Percentiles rank a stretch among this genome's conserved stretches.
Evolutionary conservation across 208 protist species (phyloP).

Genomic region (Crithidia mellificae): DNA sequence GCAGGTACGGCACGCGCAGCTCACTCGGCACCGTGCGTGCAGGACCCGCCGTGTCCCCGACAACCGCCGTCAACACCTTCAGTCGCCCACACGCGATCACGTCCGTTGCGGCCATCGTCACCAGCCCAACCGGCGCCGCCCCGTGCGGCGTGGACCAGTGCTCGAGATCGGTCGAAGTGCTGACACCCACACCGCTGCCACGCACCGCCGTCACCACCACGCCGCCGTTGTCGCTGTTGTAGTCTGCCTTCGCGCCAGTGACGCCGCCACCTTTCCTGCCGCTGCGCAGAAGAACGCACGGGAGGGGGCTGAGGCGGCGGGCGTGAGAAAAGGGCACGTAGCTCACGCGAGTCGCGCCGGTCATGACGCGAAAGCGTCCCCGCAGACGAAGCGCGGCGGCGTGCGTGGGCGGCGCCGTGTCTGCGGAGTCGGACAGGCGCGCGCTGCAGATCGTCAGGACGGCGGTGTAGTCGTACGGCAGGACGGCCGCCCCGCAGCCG

Average conservation of each 20-base stretch:
- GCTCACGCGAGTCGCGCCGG: conserved; percentile 48
- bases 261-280: conserved; percentile 15
- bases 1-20: conserved; percentile 21
- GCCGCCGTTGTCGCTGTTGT: too few species aligned
- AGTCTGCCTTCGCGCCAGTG: too few species aligned
- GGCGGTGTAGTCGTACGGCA: conserved; percentile 77
- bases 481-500: conserved; percentile 60
- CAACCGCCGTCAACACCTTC: conserved; percentile 17
- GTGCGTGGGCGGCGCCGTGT: too few species aligned
- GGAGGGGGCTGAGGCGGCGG: conserved; percentile 34
- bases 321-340: conserved; percentile 71
- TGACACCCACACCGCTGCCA: conserved; percentile 58
- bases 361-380: conserved; percentile 26
- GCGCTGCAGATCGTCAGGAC: conserved; percentile 57
- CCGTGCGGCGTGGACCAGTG: conserved; percentile 29
- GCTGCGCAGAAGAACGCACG: conserved; percentile 34
- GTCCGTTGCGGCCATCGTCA: conserved; percentile 13
- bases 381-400: background rate
- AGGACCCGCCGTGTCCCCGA: background rate
- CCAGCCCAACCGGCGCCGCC: conserved; percentile 18
- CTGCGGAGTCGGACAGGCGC: background rate
- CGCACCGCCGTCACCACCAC: conserved; percentile 30
- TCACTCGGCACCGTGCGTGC: conserved; percentile 17
- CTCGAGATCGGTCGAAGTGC: conserved; percentile 41
- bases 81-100: conserved; percentile 23